These are phyloP conservation scores for Leptographium lundbergii DNA, from an alignment of 2,329 filamentous ascomycete genomes.

Conservation along the genomic window DNA sequence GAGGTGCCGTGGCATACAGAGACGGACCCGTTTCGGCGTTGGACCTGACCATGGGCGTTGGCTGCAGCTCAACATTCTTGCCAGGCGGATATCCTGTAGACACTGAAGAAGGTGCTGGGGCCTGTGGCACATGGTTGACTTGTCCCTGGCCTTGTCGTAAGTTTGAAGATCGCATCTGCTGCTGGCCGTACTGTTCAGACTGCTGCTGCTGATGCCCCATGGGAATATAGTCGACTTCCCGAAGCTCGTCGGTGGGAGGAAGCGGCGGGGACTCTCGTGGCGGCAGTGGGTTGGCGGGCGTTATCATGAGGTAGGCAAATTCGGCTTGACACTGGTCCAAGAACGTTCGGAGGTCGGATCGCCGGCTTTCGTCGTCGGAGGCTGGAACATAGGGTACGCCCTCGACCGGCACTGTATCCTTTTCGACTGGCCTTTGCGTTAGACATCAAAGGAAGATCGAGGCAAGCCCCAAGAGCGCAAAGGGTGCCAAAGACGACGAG, in stretches of 20 bases:
- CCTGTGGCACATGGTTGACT: conserved; percentile 42
- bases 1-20: conserved; percentile 19
- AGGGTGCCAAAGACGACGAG: not conserved
- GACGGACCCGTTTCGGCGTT: conserved; percentile 28
- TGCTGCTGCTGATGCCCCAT: conserved; percentile 40
- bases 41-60: conserved; percentile 39
- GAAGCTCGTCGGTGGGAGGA: conserved; percentile 45
- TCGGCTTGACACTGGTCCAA: conserved; percentile 53
- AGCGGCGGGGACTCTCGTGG: conserved; percentile 46
- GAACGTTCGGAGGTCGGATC: conserved; percentile 44
- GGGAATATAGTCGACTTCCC: conserved; percentile 37
- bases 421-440: conserved; percentile 20
- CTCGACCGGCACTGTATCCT: conserved; percentile 29
- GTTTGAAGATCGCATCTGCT: conserved; percentile 22
- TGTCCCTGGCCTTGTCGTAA: conserved; percentile 34
- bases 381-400: conserved; percentile 32
- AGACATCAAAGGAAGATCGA: not conserved
- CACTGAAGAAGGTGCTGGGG: conserved; percentile 23
- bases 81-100: conserved; percentile 16
- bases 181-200: conserved; percentile 25
- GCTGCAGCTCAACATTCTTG: conserved; percentile 27
- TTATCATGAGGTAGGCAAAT: conserved; percentile 56
- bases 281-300: conserved; percentile 51
- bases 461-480: not conserved
- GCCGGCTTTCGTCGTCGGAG: conserved; percentile 36